phyloP scores from a whole-genome alignment of 805 yeast genomes.

The Blastobotrys peoriensis region DNA sequence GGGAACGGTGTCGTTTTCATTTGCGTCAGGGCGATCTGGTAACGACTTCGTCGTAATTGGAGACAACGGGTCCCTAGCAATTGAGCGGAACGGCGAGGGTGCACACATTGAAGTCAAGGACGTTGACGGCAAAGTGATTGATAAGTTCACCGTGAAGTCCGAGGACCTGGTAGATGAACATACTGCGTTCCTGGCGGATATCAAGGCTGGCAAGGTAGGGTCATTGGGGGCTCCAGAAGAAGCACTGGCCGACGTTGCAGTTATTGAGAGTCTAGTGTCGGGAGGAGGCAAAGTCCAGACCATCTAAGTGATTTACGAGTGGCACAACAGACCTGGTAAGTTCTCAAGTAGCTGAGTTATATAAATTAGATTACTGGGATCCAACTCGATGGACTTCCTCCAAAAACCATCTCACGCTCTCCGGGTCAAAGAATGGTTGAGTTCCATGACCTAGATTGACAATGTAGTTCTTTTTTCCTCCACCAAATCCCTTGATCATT shows the following conservation, averaged over 20 bases:
- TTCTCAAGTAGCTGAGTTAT: too few relatives aligned
- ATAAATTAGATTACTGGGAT: conserved; percentile 8
- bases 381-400: conserved; percentile 84
- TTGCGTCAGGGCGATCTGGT: conserved; percentile 14
- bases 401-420: conserved; percentile 75
- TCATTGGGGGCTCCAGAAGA: background rate
- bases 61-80: conserved; percentile 11
- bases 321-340: too few relatives aligned
- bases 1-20: conserved; percentile 18
- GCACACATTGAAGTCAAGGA: background rate
- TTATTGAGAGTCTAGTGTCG: conserved; percentile 1
- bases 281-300: conserved; percentile 1
- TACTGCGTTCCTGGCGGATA: background rate
- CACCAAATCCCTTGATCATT: conserved; percentile 91
- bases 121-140: background rate
- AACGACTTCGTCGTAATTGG: conserved; percentile 14
- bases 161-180: background rate
- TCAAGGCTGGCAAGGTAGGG: conserved; percentile 1
- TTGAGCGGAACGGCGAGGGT: background rate
- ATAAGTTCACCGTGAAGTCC: background rate
- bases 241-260: conserved; percentile 1
- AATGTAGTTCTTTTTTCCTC: conserved; percentile 85
- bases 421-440: conserved; percentile 96
- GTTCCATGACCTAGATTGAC: conserved; percentile 98
- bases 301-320: too few relatives aligned